Conservation (phyloP, 139 green algal species). For the Coelastrella sp. region DNA sequence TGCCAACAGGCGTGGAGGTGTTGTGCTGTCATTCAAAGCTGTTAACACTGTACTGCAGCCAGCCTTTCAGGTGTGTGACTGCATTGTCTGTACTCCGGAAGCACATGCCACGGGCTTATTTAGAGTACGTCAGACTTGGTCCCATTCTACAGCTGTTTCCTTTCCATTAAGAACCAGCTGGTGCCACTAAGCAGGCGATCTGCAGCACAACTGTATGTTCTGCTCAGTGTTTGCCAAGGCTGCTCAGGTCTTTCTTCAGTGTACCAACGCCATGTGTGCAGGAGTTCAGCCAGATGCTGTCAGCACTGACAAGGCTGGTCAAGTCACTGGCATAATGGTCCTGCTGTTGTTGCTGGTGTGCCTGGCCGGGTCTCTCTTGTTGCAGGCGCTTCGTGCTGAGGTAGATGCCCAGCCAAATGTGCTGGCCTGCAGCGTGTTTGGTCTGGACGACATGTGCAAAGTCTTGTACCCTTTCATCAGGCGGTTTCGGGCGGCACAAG, state of each 20-base stretch:
- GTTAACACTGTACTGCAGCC: conserved; percentile 81
- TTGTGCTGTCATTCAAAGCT: conserved; percentile 71
- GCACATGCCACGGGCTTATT: not conserved
- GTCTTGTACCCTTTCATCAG: conserved; percentile 62
- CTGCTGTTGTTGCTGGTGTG: not conserved
- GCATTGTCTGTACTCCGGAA: not conserved
- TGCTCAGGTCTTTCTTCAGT: too few species aligned
- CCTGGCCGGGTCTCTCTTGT: not conserved
- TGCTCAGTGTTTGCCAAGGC: too few species aligned
- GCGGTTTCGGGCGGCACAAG: conserved; percentile 53
- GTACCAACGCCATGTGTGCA: too few species aligned
- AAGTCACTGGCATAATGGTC: not conserved
- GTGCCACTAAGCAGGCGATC: too few species aligned
- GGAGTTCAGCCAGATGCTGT: too few species aligned
- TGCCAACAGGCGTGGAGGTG: not conserved
- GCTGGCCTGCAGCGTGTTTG: conserved; percentile 74
- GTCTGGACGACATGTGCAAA: conserved; percentile 79
- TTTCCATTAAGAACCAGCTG: too few species aligned
- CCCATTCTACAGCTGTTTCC: too few species aligned
- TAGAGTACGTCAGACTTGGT: too few species aligned
- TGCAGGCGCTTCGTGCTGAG: conserved; percentile 78
- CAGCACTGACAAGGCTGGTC: too few species aligned
- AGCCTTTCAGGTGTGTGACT: conserved; percentile 54
- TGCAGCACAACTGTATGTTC: too few species aligned
- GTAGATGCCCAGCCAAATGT: conserved; percentile 44